Percentiles rank a stretch among this genome's conserved stretches.
phyloP scores from a whole-genome alignment of 495 filamentous ascomycete species.

The Penicillium atrosanguineum region DNA sequence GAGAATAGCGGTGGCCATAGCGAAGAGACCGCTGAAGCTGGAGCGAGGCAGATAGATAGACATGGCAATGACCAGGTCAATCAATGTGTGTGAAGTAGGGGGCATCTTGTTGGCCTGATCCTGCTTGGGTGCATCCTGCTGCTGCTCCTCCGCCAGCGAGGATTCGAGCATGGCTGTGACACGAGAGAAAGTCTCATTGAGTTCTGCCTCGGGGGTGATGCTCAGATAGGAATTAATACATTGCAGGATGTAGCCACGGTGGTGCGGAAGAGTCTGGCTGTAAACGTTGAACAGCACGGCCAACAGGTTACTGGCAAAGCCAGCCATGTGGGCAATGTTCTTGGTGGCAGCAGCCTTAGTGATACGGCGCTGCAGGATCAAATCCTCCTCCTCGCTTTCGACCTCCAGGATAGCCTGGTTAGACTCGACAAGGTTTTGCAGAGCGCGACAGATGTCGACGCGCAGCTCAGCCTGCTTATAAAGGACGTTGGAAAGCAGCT shows the following conservation, averaged over 20 bases:
- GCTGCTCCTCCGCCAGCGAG: constrained; percentile 52
- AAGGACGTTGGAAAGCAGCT: constrained; percentile 83
- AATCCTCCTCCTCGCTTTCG: constrained; percentile 60
- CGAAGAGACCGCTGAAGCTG: constrained; percentile 77
- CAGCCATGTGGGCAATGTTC: constrained; percentile 74
- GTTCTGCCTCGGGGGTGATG: constrained; percentile 74
- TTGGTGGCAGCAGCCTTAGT: constrained; percentile 69
- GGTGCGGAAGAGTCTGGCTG: constrained; percentile 89
- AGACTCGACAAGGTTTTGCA: constrained; percentile 85
- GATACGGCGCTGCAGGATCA: constrained; percentile 68
- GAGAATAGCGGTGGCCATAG: constrained; percentile 76
- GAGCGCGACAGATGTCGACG: constrained; percentile 76
- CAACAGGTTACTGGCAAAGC: constrained; percentile 80
- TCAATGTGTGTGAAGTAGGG: constrained; percentile 89
- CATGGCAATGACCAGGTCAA: constrained; percentile 94
- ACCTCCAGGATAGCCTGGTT: constrained; percentile 72
- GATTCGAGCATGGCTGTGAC: constrained; percentile 80
- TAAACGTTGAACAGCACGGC: constrained; percentile 98
- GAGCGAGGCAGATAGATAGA: constrained; percentile 85
- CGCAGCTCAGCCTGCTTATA: constrained; percentile 89
- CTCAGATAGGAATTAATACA: constrained; percentile 93
- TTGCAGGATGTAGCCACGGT: constrained; percentile 81
- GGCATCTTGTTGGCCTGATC: constrained; percentile 71
- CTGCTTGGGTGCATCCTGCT: constrained; percentile 59
- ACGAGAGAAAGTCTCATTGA: constrained; percentile 81